Evolutionary conservation across 1,284 basidiomycete genomes (phyloP).

Genomic region (Amylostereum chailletii): DNA sequence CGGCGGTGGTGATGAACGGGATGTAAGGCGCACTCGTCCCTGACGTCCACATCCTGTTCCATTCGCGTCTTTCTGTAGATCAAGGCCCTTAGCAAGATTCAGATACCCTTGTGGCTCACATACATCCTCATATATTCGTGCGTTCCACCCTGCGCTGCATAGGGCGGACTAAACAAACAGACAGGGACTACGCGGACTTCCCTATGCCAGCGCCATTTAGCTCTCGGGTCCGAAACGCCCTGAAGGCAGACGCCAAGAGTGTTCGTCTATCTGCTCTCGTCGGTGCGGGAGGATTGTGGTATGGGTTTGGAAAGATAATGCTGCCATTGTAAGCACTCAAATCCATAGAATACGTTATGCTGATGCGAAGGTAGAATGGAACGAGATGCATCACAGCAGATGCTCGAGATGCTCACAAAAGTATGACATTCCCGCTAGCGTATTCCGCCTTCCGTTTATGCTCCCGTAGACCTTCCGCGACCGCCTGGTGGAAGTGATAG

Average conservation of each 20-base stretch:
- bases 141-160: slow-evolving; percentile 13
- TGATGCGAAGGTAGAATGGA: neutral
- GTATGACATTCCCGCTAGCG: slow-evolving; percentile 27
- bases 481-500: slow-evolving; percentile 75
- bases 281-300: slow-evolving; percentile 84
- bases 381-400: slow-evolving; percentile 52
- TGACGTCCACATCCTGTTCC: neutral
- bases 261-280: slow-evolving; percentile 76
- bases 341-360: slow-evolving; percentile 42
- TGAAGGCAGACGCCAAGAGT: slow-evolving; percentile 77
- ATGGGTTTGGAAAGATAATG: slow-evolving; percentile 78
- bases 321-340: slow-evolving; percentile 59
- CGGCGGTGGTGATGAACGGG: slow-evolving; percentile 72
- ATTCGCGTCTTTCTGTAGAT: slow-evolving; percentile 39
- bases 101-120: slow-evolving; percentile 82
- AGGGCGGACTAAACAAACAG: no score
- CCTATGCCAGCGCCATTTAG: slow-evolving; percentile 73
- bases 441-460: slow-evolving; percentile 2
- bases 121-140: slow-evolving; percentile 79
- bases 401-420: slow-evolving; percentile 62
- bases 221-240: slow-evolving; percentile 68
- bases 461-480: slow-evolving; percentile 62
- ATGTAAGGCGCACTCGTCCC: slow-evolving; percentile 39
- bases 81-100: slow-evolving; percentile 60
- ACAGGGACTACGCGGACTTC: slow-evolving; percentile 80